phyloP scores from a whole-genome alignment of 805 yeast genomes.

The Wickerhamomyces ciferrii region DNA sequence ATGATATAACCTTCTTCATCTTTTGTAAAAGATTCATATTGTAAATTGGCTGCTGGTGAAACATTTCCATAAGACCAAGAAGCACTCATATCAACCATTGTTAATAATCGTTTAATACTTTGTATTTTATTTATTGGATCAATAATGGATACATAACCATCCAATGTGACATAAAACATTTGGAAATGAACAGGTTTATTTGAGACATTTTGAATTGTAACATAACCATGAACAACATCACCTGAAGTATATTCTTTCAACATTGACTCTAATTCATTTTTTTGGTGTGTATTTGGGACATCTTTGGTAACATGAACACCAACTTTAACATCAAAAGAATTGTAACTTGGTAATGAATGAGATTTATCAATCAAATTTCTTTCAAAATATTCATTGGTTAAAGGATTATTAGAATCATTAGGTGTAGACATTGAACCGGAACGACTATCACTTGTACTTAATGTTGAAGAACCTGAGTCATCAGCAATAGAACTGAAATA shows the following conservation, averaged over 20 bases:
- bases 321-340: conserved; percentile 36
- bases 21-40: conserved; percentile 35
- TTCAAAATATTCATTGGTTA: conserved; percentile 17
- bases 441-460: not conserved
- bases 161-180: conserved; percentile 50
- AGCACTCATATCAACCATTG: conserved; percentile 59
- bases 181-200: conserved; percentile 48
- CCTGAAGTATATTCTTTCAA: conserved; percentile 60
- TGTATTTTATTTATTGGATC: conserved; percentile 28
- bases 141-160: conserved; percentile 32
- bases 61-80: conserved; percentile 45
- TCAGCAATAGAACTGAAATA: not conserved
- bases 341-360: conserved; percentile 35
- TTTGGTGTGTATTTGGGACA: conserved; percentile 38
- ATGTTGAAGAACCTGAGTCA: not conserved
- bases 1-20: conserved; percentile 45
- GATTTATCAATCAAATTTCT: conserved; percentile 46
- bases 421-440: not conserved
- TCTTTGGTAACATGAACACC: conserved; percentile 47
- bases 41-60: conserved; percentile 46
- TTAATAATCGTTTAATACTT: conserved; percentile 41
- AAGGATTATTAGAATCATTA: not conserved
- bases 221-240: conserved; percentile 60
- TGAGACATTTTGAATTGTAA: conserved; percentile 42
- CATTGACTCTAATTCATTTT: conserved; percentile 24